These are phyloP conservation scores for Monoraphidium neglectum DNA, from an alignment of 139 green algal species.

Conservation along the genomic window DNA sequence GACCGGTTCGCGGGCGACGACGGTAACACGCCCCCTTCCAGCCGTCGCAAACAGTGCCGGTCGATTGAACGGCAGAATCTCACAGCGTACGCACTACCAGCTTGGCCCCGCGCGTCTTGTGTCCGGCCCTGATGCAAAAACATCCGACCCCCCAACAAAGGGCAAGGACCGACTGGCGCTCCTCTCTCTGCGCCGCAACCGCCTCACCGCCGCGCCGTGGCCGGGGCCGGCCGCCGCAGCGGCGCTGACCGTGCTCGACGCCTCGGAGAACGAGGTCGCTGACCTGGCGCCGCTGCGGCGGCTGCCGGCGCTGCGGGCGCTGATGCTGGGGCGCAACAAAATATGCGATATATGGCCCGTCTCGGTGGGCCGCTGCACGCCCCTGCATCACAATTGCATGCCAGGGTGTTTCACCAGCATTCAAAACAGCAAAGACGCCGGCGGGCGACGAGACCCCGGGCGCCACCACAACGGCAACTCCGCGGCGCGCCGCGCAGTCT, in stretches of 20 bases:
- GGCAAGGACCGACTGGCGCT: slow-evolving; percentile 8
- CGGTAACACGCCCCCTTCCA: background rate
- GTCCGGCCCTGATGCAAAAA: too few relatives aligned
- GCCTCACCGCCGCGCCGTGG: background rate
- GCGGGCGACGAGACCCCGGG: background rate
- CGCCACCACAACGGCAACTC: background rate
- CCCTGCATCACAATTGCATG: background rate
- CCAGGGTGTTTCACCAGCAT: background rate
- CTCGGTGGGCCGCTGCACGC: background rate
- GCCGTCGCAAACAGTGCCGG: background rate
- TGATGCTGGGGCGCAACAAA: slow-evolving; percentile 11
- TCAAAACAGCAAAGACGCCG: background rate
- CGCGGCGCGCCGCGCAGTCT: background rate
- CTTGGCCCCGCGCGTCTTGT: too few relatives aligned
- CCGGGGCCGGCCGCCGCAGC: background rate
- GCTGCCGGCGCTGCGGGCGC: background rate
- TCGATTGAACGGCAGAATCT: background rate
- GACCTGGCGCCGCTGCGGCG: background rate
- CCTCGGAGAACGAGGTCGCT: slow-evolving; percentile 9
- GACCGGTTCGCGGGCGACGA: background rate
- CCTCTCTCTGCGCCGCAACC: background rate
- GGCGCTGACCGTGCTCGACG: background rate
- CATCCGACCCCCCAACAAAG: background rate
- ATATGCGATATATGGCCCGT: slow-evolving; percentile 3
- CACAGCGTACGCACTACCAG: background rate